These are phyloP conservation scores for Ustanciosporium gigantosporum DNA, from an alignment of 1,284 basidiomycete species.

Conservation along the genomic window DNA sequence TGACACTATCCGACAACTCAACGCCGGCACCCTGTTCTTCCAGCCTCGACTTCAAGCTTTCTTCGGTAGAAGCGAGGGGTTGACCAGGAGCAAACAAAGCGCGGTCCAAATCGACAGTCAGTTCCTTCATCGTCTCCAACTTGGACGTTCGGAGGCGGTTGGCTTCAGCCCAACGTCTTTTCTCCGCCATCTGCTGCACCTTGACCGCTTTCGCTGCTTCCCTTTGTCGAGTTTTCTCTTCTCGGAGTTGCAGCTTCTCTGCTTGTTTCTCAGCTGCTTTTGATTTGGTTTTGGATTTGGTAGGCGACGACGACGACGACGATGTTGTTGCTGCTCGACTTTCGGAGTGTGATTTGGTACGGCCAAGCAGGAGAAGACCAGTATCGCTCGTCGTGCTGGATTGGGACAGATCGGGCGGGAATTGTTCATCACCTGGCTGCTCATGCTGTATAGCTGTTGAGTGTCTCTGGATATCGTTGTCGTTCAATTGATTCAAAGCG, in stretches of 20 bases:
- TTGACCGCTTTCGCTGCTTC: constrained; percentile 24
- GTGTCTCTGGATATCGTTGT: too few species aligned
- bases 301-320: not conserved
- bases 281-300: constrained; percentile 1
- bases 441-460: too few species aligned
- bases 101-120: constrained; percentile 34
- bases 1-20: constrained; percentile 10
- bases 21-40: constrained; percentile 23
- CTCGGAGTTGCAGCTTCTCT: too few species aligned
- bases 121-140: constrained; percentile 36
- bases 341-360: too few species aligned
- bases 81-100: constrained; percentile 15
- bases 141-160: constrained; percentile 36
- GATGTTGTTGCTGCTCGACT: not conserved
- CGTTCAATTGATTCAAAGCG: too few species aligned
- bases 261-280: constrained; percentile 11
- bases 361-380: too few species aligned
- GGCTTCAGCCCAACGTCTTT: constrained; percentile 33
- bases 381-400: too few species aligned
- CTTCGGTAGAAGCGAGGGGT: constrained; percentile 5
- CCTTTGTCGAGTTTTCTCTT: constrained; percentile 20
- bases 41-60: constrained; percentile 11
- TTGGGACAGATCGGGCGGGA: too few species aligned
- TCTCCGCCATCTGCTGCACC: constrained; percentile 7
- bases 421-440: too few species aligned